Evolutionary conservation across 75 land plant species (phyloP).

Genomic region (Cryptomeria japonica): DNA sequence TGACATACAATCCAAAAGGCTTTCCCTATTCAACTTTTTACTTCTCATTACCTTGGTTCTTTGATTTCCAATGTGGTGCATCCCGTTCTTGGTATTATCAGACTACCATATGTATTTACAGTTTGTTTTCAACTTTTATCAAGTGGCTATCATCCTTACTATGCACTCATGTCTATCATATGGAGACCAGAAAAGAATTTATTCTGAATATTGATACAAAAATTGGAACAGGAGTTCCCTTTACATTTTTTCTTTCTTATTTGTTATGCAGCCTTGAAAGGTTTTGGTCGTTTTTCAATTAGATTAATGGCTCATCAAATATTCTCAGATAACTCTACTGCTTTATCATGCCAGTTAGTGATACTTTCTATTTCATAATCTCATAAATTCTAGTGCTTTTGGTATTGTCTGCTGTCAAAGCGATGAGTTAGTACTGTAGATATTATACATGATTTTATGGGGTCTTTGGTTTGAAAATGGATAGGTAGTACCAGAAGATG

Average conservation of each 20-base stretch:
- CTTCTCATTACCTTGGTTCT: no score
- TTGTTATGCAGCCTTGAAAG: not conserved
- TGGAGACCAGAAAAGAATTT: not conserved
- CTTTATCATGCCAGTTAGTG: not conserved
- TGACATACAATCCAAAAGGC: no score
- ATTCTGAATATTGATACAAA: not conserved
- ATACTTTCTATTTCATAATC: not conserved
- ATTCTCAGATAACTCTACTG: not conserved
- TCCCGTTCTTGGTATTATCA: no score
- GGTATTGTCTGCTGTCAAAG: not conserved
- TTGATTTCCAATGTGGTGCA: no score
- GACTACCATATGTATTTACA: no score
- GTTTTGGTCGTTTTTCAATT: not conserved
- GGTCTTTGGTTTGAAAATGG: not conserved
- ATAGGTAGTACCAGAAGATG: slow-evolving; percentile 76
- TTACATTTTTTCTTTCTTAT: not conserved
- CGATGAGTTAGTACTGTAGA: not conserved
- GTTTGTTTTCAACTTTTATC: no score
- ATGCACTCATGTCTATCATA: not conserved
- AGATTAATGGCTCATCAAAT: not conserved
- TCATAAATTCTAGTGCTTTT: not conserved
- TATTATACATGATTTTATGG: not conserved
- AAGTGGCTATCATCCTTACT: no score
- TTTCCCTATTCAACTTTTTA: no score
- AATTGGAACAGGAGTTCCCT: not conserved